Base-by-base conservation (phyloP, 208 protist species). In the Blechomonas ayalai region DNA sequence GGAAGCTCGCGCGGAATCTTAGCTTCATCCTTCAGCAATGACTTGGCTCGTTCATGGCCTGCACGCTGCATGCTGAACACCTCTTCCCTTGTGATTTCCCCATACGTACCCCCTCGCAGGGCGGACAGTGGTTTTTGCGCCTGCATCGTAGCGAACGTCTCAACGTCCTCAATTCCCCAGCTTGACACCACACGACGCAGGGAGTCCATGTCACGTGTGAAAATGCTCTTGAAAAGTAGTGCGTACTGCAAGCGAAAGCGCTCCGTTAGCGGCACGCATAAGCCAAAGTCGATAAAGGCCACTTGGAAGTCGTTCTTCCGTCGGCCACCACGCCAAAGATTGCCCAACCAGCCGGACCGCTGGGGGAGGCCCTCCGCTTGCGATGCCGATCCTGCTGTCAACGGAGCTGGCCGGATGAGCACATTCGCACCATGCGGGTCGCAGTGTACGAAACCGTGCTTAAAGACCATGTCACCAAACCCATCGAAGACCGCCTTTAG, bases 371-470 rank as follows among this genome's bases (percentile, higher is more conserved):
- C 31, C 16, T 63, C 22, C 25, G 8, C 9, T 1, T 3, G 13
- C 8, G 1, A 10, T 3, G 9, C 35, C n/a, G 20, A 13, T 42
- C 19, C 13, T 24, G 13, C 22, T 2, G 1, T 18, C 23, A 3
- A 22, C 29, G 73, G 61, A 32, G 25, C 26, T n/a, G 44, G 50
- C 2, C 87, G 70, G 22, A 96, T 75, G 9, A 97, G 50, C 31
- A 98, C 66, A 66, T 98, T 97, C 12, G 90, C 93, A 2, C 79
- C 88, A 59, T 97, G 93, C 16, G 85, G 82, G 36, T 97, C 91
- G 47, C 79, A 83, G 61, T 98, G 95, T 3, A 98, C 69, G 53
- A 96, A 97, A 33, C 91, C 90, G 39, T 89, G 50, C 9, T 91
- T 65, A 43, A 98, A 98, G n/a, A 97, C 93, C 74, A 95, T 90